Conservation (phyloP, 225 moss, liverwort and hornwort genomes). For the Physcomitrium patens region DNA sequence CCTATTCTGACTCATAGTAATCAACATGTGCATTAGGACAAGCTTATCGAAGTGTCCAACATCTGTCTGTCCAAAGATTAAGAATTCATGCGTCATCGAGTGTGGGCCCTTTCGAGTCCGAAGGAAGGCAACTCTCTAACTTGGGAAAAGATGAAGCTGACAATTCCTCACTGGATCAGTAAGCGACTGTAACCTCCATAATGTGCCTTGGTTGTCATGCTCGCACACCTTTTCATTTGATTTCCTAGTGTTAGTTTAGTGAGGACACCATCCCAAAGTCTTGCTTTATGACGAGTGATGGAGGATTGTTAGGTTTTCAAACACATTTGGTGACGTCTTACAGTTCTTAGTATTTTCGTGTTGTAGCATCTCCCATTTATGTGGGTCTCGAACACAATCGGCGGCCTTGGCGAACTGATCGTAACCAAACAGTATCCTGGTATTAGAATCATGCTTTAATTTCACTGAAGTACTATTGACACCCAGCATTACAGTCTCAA, state of each 20-base stretch:
- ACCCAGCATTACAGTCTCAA: not conserved
- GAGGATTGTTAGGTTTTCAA: not conserved
- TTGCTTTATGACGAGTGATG: not conserved
- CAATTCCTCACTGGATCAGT: slow-evolving; percentile 29
- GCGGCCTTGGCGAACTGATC: slow-evolving; percentile 1
- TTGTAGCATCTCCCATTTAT: not conserved
- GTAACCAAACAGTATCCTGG: not conserved
- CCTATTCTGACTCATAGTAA: not conserved
- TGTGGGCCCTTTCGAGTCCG: slow-evolving; percentile 44
- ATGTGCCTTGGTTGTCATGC: not conserved
- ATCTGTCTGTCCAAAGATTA: slow-evolving; percentile 22
- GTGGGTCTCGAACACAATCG: not conserved
- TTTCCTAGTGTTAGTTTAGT: slow-evolving; percentile 7
- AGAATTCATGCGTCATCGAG: slow-evolving; percentile 46
- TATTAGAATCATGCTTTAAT: slow-evolving; percentile 4
- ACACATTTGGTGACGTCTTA: not conserved
- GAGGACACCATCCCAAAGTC: not conserved
- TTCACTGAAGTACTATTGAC: not conserved
- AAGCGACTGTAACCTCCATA: not conserved
- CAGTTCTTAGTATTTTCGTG: not conserved
- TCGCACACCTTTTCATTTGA: not conserved
- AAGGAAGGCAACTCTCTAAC: slow-evolving; percentile 12
- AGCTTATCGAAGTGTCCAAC: not conserved
- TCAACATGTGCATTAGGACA: slow-evolving; percentile 11
- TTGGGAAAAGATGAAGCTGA: slow-evolving; percentile 19